phyloP scores from a whole-genome alignment of 495 filamentous ascomycete genomes.

The Aspergillus sclerotioniger region DNA sequence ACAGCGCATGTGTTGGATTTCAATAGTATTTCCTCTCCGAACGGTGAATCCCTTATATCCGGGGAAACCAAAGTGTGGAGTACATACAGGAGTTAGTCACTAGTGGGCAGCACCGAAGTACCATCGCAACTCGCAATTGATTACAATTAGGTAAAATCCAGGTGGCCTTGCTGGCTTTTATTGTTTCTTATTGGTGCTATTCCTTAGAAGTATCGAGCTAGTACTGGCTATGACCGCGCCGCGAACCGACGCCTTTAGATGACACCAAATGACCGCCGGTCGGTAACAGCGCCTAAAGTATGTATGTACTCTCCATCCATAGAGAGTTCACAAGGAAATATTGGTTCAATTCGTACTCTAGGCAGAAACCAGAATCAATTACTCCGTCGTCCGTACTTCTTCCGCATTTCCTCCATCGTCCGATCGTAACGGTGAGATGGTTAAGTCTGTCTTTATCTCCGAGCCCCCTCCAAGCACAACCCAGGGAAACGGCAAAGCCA shows the following conservation, averaged over 20 bases:
- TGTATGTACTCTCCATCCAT: not conserved
- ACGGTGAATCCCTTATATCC: conserved; percentile 4
- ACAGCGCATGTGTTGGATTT: not conserved
- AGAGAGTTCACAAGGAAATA: not conserved
- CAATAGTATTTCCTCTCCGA: not conserved
- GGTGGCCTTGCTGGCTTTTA: too few species aligned
- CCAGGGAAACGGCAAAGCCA: too few species aligned
- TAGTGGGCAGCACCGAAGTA: not conserved
- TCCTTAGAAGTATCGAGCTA: too few species aligned
- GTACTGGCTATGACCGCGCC: too few species aligned
- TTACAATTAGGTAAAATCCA: not conserved
- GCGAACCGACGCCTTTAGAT: not conserved
- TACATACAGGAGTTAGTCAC: not conserved
- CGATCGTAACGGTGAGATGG: too few species aligned
- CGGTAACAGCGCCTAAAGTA: not conserved
- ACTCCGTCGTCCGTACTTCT: not conserved
- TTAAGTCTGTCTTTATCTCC: too few species aligned
- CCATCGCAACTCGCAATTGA: not conserved
- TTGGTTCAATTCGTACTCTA: not conserved
- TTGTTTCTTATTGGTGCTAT: too few species aligned
- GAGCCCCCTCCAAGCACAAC: too few species aligned
- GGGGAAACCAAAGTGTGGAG: conserved; percentile 17
- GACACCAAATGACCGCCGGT: not conserved
- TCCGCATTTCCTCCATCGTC: not conserved
- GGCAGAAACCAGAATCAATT: not conserved